Base-by-base conservation (phyloP, 176 grass and related monocot species). In the Elaeis guineensis region DNA sequence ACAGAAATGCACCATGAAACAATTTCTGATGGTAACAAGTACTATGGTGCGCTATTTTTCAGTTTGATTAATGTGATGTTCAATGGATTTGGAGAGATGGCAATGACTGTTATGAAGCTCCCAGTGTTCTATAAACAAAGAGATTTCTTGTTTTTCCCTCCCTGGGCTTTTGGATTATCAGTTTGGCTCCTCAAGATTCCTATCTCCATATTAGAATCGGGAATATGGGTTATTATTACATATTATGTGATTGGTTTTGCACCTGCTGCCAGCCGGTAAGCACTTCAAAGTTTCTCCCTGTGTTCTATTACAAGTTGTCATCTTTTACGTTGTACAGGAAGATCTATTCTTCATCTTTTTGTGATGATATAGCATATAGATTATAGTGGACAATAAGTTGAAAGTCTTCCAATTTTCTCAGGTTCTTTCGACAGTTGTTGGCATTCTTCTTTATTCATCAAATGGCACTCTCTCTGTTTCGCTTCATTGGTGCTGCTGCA, bases 351-450 rank as follows among this genome's bases (percentile, higher is more conserved):
- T 44, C 35, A 44, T 9, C 9, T 3, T 44, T 44, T 44, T 12
- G 9, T 44, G 35, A 44, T 14, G 35, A 44, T 44, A 14, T 12
- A 14, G 11, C 14, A 12, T 14, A 14, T 44, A 44, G 9, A 8
- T 44, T 12, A 44, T 44, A 2, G 35, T 44, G 3, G 35, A 44
- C 11, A 12, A 44, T 44, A 44, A 12, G 9, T 12, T 44, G 8
- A 44, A 9, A 44, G 35, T 44, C 30, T 52, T 25, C 5, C 8
- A 14, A 56, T 7, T 29, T 39, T 55, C 54, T 49, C 61, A 95
- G 90, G 86, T 96, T 90, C 83, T 90, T 96, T 67, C 68, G 86
- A 17, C 86, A 87, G 62, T 82, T 77, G 18, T 44, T 96, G 68
- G 80, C 84, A 56, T 86, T 82, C 57, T 74, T 85, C 3, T 62